Evolutionary conservation across 169 alveolate genomes (phyloP), one percentile per base, ranked within the genome.

Genomic region (Neospora caninum): DNA sequence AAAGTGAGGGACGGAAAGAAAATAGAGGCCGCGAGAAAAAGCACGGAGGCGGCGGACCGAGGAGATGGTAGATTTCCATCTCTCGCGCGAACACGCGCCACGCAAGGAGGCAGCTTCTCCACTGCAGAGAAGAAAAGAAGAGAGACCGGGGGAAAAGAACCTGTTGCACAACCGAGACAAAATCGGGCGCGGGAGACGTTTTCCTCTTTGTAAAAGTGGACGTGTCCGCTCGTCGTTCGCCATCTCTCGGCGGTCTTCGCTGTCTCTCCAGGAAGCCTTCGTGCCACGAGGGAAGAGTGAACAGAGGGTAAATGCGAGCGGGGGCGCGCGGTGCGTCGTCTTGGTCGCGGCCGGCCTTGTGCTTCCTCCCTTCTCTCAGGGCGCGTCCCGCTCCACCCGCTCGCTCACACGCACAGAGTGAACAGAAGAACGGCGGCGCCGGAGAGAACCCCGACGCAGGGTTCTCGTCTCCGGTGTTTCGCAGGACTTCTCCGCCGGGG

Each of bases 51-150:
- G 86, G 86, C 22, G 39, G 45, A 13, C 10, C 45, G 42, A 78
- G 86, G 43, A 78, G 42, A n/a, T 78, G 86, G 42, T 78, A 78
- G 49, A 78, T n/a, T 78, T 78, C 86, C 86, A 78, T 20, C 27
- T 78, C 86, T 16, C 86, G 39, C 29, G 45, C 86, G 20, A 78
- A 78, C 29, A 78, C 4, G 7, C 86, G 41, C 86, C 86, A 78
- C 27, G 86, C 86, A 25, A 78, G 86, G 49, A 78, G 49, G 20
- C 22, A 78, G 45, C 49, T 36, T 10, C 86, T 4, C 86, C 86
- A 78, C 49, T 38, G 43, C 22, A 78, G 86, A 16, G 45, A n/a
- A n/a, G 86, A 43, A n/a, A n/a, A 43, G n/a, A 38, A 78, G 86
- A 38, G 86, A 13, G 86, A 25, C 13, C 45, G 86, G 43, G 49